phyloP scores from a whole-genome alignment of 1,284 basidiomycete species.

The Volvariella volvacea region DNA sequence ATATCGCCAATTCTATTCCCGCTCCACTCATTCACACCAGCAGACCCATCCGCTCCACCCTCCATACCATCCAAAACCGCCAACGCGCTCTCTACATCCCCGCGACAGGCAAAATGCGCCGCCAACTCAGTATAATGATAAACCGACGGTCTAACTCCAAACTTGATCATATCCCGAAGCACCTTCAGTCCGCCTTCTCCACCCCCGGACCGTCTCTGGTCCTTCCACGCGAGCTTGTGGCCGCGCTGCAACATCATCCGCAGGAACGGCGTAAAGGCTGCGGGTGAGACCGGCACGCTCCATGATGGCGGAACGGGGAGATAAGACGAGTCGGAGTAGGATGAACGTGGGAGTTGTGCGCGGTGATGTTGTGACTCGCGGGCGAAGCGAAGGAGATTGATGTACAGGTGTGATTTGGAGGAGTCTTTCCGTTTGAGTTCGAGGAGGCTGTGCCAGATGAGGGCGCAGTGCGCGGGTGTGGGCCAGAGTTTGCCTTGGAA shows the following conservation, averaged over 20 bases:
- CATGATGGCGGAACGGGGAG: slow-evolving; percentile 7
- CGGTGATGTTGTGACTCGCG: not conserved
- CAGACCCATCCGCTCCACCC: slow-evolving; percentile 4
- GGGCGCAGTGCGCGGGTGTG: slow-evolving; percentile 7
- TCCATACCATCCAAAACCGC: slow-evolving; percentile 27
- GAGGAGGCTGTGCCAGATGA: slow-evolving; percentile 15
- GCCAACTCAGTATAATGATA: slow-evolving; percentile 35
- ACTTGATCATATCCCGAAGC: slow-evolving; percentile 28
- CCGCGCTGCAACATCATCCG: slow-evolving; percentile 18
- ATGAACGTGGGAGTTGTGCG: not conserved
- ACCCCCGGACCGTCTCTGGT: slow-evolving; percentile 7
- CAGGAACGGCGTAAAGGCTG: slow-evolving; percentile 32
- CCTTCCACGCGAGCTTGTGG: slow-evolving; percentile 8
- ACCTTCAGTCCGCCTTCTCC: slow-evolving; percentile 18
- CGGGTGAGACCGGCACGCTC: slow-evolving; percentile 13
- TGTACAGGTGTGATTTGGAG: slow-evolving; percentile 10
- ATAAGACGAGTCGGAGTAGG: not conserved
- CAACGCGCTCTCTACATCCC: slow-evolving; percentile 21
- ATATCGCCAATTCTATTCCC: not conserved
- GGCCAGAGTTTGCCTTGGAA: slow-evolving; percentile 10
- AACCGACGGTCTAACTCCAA: slow-evolving; percentile 26
- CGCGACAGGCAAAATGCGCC: slow-evolving; percentile 24
- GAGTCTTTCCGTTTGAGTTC: slow-evolving; percentile 3
- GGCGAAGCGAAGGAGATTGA: slow-evolving; percentile 12
- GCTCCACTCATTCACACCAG: slow-evolving; percentile 1